Base-by-base conservation (phyloP, 2,329 filamentous ascomycete genomes). In the Pseudopithomyces chartarum region DNA sequence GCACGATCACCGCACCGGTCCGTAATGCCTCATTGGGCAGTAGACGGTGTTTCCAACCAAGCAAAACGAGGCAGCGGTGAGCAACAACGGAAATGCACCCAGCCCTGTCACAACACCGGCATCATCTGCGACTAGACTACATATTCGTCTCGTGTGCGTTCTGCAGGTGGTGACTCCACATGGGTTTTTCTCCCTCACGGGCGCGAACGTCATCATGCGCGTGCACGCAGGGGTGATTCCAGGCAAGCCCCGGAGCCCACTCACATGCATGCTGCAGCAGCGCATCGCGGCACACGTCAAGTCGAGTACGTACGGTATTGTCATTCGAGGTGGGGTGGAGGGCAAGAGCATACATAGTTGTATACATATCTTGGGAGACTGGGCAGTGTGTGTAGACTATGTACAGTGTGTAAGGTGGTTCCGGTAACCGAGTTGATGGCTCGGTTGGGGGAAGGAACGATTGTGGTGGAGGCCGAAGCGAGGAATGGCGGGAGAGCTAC, bases 401-500 rank as follows among this genome's bases (percentile, higher is more conserved):
- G 13, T 6, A 12, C 12, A 38, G 13, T 38, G 17, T 19, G 11
- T 8, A 40, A 5, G 12, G 12, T 15, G 3, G 8, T 51, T 13
- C 48, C 48, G 20, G 48, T 36, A 34, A 51, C 48, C 48, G 38
- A 51, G 48, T 34, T 33, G 7, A n/a, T 33, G 48, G 38, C n/a
- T 15, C 15, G 7, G 13, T 20, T 22, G 20, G 3, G 23, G 23
- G 48, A 23, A 34, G 48, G 48, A 51, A 33, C 36, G 36, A 26
- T 51, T 17, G 47, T 4, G 20, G 15, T 36, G 45, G 29, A 34
- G 5, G 29, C 23, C 20, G n/a, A 32, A 4, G 45, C 45, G 22
- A 39, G 20, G n/a, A 23, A 49, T 10, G 44, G 54, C 54, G 54
- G 49, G 55, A 50, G 49, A 57, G 50, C 55, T 53, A 53, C 55